A percentile compares a stretch with the other conserved stretches of the same genome.
phyloP scores from a whole-genome alignment of 495 filamentous ascomycete genomes.

The Evansstolkia leycettana region DNA sequence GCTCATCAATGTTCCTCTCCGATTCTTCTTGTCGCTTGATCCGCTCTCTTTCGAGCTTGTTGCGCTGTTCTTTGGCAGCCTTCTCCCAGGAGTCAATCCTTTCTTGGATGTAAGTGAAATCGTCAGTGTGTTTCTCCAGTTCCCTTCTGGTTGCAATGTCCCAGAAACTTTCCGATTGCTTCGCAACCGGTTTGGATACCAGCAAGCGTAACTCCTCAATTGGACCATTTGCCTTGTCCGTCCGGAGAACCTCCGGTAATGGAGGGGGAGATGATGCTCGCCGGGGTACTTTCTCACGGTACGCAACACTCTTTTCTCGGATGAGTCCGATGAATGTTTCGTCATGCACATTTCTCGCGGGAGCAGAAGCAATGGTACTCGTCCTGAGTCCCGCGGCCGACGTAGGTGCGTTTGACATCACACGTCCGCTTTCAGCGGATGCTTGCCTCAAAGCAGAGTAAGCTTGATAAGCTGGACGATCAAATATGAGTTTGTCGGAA shows the following conservation, averaged over 20 bases:
- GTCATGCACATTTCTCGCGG: slow-evolving; percentile 15
- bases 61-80: slow-evolving; percentile 25
- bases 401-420: slow-evolving; percentile 25
- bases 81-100: slow-evolving; percentile 34
- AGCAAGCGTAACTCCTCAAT: slow-evolving; percentile 25
- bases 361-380: slow-evolving; percentile 7
- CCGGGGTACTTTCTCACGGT: slow-evolving; percentile 12
- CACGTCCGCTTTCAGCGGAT: slow-evolving; percentile 28
- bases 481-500: slow-evolving; percentile 26
- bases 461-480: slow-evolving; percentile 31
- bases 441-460: slow-evolving; percentile 34
- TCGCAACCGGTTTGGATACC: slow-evolving; percentile 21
- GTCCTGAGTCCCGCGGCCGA: slow-evolving; percentile 7
- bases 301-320: slow-evolving; percentile 30
- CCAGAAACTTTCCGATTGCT: slow-evolving; percentile 23
- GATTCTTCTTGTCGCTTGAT: slow-evolving; percentile 40
- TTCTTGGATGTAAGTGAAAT: slow-evolving; percentile 39
- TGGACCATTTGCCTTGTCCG: slow-evolving; percentile 10
- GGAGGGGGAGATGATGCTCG: slow-evolving; percentile 14
- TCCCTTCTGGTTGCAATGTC: slow-evolving; percentile 22
- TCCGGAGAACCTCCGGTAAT: slow-evolving; percentile 19
- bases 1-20: slow-evolving; percentile 38
- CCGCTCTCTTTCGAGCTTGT: slow-evolving; percentile 35
- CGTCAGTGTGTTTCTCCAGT: slow-evolving; percentile 24
- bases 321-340: slow-evolving; percentile 37